Percentiles rank a stretch among this genome's conserved stretches.
Evolutionary conservation across 257 asterid genomes (phyloP).

Genomic region (Ballota nigra): DNA sequence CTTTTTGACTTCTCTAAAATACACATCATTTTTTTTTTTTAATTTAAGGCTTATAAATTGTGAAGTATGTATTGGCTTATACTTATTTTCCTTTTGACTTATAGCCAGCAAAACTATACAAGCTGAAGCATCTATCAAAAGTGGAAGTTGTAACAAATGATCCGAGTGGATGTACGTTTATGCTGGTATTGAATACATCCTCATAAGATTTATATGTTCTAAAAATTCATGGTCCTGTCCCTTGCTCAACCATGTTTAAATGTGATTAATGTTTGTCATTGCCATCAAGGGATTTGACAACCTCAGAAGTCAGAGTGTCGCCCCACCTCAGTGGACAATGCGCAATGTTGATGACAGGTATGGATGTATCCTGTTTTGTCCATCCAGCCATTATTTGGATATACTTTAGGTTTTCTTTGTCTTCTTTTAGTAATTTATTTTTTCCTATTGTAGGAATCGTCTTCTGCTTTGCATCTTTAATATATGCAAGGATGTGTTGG

Average conservation of each 20-base stretch:
- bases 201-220: conserved; percentile 12
- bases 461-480: conserved; percentile 77
- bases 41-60: background rate
- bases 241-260: conserved; percentile 6
- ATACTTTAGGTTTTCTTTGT: conserved; percentile 9
- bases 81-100: conserved; percentile 19
- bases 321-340: conserved; percentile 99
- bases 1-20: conserved; percentile 8
- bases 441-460: conserved; percentile 59
- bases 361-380: background rate
- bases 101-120: conserved; percentile 94
- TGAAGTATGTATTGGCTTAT: conserved; percentile 26
- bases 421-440: conserved; percentile 18
- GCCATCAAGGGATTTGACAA: conserved; percentile 86
- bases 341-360: conserved; percentile 97
- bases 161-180: conserved; percentile 93
- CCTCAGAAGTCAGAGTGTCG: conserved; percentile 93
- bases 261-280: conserved; percentile 24
- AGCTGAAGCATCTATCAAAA: conserved; percentile 91
- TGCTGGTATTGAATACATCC: conserved; percentile 51
- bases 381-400: conserved; percentile 12
- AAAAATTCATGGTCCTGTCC: conserved; percentile 4
- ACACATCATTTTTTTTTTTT: background rate
- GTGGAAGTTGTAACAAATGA: conserved; percentile 94
- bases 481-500: conserved; percentile 86